phyloP scores from a whole-genome alignment of 768 basidiomycete genomes.

The Kwoniella newhampshirensis region DNA sequence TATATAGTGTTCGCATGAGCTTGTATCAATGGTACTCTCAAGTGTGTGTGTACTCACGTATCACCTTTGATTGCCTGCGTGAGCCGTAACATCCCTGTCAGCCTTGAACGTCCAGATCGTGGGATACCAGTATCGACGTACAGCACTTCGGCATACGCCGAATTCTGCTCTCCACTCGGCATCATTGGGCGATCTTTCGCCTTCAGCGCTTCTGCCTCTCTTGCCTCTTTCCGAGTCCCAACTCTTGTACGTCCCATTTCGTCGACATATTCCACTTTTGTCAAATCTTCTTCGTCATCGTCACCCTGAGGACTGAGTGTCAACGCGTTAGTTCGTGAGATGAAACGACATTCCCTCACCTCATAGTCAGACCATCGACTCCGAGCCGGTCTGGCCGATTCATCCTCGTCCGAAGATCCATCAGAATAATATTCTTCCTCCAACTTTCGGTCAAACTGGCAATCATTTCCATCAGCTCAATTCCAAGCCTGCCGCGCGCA shows the following conservation, averaged over 20 bases:
- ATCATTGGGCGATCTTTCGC: neutral
- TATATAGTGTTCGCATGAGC: slow-evolving; percentile 48
- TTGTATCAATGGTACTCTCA: too few relatives aligned
- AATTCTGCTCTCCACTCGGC: slow-evolving; percentile 7
- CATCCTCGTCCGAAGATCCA: slow-evolving; percentile 42
- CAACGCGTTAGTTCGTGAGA: too few relatives aligned
- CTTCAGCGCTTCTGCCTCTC: slow-evolving; percentile 30
- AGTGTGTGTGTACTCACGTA: slow-evolving; percentile 35
- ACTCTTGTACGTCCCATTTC: slow-evolving; percentile 49
- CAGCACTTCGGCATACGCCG: slow-evolving; percentile 50
- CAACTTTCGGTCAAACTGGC: slow-evolving; percentile 48
- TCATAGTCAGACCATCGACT: slow-evolving; percentile 13
- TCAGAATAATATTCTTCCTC: slow-evolving; percentile 41
- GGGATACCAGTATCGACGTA: slow-evolving; percentile 31
- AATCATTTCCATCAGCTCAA: neutral
- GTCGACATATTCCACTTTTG: slow-evolving; percentile 48
- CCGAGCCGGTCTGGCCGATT: slow-evolving; percentile 27
- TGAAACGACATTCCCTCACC: slow-evolving; percentile 5
- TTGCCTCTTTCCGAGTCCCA: slow-evolving; percentile 45
- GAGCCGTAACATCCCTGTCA: neutral
- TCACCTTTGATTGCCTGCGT: slow-evolving; percentile 47
- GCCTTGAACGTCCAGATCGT: too few relatives aligned
- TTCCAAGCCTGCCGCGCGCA: neutral
- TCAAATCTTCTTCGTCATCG: slow-evolving; percentile 28
- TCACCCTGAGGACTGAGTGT: slow-evolving; percentile 6